Evolutionary conservation across 352 stramenopile genomes (phyloP).

Genomic region (Globisporangium heterothallicum): DNA sequence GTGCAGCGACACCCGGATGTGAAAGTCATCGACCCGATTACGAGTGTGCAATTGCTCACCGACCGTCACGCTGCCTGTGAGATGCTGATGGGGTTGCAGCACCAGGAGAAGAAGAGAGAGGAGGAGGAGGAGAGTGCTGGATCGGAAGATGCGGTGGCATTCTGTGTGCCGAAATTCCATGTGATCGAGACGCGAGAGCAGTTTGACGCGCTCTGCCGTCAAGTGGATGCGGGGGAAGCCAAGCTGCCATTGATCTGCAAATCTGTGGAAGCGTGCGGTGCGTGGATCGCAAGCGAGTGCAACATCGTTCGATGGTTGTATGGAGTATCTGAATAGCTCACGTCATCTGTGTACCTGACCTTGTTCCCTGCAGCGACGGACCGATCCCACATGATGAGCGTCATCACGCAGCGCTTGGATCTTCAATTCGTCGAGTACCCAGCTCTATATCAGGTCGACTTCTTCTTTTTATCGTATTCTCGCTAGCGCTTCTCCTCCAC

Average conservation of each 20-base stretch:
- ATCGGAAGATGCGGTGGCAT: conserved; percentile 13
- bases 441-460: conserved; percentile 57
- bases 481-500: neutral
- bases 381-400: conserved; percentile 79
- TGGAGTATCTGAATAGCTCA: no score
- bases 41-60: conserved; percentile 66
- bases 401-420: conserved; percentile 63
- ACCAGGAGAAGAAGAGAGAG: conserved; percentile 11
- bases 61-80: conserved; percentile 54
- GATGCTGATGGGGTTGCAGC: conserved; percentile 27
- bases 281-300: conserved; percentile 7
- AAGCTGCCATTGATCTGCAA: conserved; percentile 76
- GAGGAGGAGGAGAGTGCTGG: conserved; percentile 14
- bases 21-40: conserved; percentile 58
- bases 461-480: neutral
- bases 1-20: conserved; percentile 34
- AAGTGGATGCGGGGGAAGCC: conserved; percentile 34
- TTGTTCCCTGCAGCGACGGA: conserved; percentile 46
- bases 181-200: conserved; percentile 31
- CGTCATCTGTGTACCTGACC: no score
- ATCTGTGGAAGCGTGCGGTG: conserved; percentile 78
- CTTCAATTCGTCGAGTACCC: conserved; percentile 51
- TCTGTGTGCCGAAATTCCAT: conserved; percentile 50
- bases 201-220: conserved; percentile 30
- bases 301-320: neutral